Conservation (phyloP, 495 filamentous ascomycete species). For the Aspergillus mulundensis region DNA sequence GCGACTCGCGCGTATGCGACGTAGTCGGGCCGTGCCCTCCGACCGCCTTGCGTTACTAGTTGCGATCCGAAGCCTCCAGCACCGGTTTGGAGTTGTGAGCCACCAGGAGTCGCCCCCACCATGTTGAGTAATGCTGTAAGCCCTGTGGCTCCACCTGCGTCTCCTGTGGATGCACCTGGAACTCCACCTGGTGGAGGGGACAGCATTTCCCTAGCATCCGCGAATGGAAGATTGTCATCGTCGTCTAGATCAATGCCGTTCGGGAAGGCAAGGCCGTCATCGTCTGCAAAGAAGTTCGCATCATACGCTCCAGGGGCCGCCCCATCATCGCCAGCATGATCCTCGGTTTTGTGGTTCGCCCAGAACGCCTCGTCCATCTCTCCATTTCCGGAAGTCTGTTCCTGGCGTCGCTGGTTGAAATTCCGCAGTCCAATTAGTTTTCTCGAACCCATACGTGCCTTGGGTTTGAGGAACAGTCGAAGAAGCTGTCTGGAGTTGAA, state of each 20-base stretch:
- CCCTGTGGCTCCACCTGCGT: constrained; percentile 33
- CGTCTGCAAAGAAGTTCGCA: constrained; percentile 96
- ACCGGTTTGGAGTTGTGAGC: constrained; percentile 22
- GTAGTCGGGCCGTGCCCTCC: constrained; percentile 84
- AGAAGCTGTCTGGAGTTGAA: constrained; percentile 92
- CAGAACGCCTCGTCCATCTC: constrained; percentile 96
- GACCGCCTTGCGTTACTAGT: constrained; percentile 78
- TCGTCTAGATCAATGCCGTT: constrained; percentile 54
- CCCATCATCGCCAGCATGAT: constrained; percentile 49
- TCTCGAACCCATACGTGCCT: constrained; percentile 65
- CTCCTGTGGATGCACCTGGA: constrained; percentile 35
- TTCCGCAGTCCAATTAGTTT: constrained; percentile 39
- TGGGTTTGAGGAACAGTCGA: constrained; percentile 90
- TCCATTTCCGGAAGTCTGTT: constrained; percentile 51
- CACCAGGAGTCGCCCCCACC: constrained; percentile 40
- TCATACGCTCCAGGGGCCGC: constrained; percentile 72
- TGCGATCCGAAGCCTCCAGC: constrained; percentile 79
- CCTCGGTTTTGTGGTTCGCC: constrained; percentile 68
- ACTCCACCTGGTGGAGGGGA: constrained; percentile 60
- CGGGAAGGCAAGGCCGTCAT: constrained; percentile 78
- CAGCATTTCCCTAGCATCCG: constrained; percentile 87
- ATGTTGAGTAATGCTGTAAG: constrained; percentile 40
- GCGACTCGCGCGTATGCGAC: constrained; percentile 94
- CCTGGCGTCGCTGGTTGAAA: constrained; percentile 38
- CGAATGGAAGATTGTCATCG: constrained; percentile 81